Evolutionary conservation across 1,139 yeast species (phyloP).

Genomic region (Hansenula sp.): DNA sequence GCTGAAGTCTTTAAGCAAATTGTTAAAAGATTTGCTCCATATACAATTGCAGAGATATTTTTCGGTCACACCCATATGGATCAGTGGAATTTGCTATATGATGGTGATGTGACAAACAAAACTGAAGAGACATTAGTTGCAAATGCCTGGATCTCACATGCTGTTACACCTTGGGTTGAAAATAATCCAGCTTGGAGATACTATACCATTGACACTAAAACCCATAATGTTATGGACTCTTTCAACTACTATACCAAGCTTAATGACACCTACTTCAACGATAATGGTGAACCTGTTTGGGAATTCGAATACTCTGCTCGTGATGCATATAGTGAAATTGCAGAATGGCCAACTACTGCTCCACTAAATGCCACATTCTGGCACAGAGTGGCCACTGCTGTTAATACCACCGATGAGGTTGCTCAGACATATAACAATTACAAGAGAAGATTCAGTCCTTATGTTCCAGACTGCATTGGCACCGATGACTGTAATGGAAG

Average conservation of each 20-base stretch:
- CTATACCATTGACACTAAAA: conserved; percentile 60
- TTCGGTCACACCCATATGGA: conserved; percentile 73
- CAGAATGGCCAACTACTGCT: conserved; percentile 45
- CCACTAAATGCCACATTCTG: conserved; percentile 60
- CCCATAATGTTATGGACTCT: conserved; percentile 59
- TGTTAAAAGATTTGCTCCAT: conserved; percentile 64
- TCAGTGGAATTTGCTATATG: conserved; percentile 57
- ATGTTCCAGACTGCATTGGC: conserved; percentile 39
- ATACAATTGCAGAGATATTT: conserved; percentile 63
- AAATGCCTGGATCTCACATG: conserved; percentile 63
- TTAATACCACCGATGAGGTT: conserved; percentile 29
- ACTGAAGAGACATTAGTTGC: conserved; percentile 42
- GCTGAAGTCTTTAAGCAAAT: conserved; percentile 53
- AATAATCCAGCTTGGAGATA: conserved; percentile 71
- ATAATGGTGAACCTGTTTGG: conserved; percentile 52
- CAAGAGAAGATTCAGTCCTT: conserved; percentile 51
- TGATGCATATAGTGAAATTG: conserved; percentile 36
- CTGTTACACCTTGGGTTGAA: conserved; percentile 57
- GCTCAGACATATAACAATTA: conserved; percentile 44
- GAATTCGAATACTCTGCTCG: conserved; percentile 51
- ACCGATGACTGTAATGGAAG: conserved; percentile 34
- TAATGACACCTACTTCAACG: conserved; percentile 45
- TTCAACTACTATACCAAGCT: conserved; percentile 51
- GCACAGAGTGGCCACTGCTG: conserved; percentile 36
- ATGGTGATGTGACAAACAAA: conserved; percentile 30